phyloP scores from a whole-genome alignment of 495 filamentous ascomycete genomes.

The Usnea hakonensis region DNA sequence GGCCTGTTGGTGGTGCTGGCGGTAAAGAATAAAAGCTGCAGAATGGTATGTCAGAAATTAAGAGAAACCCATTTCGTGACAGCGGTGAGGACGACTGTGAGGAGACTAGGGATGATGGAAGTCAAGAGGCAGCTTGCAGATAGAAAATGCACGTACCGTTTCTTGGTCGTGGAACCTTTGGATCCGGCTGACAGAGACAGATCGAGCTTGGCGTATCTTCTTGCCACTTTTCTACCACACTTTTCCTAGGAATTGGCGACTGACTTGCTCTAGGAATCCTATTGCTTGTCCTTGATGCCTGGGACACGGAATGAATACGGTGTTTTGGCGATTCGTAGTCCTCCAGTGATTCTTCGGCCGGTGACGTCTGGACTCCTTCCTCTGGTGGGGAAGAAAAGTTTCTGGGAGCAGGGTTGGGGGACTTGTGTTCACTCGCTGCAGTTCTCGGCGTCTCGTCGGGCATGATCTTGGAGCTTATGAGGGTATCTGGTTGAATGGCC shows the following conservation, averaged over 20 bases:
- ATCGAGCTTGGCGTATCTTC: slow-evolving; percentile 48
- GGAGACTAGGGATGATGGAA: not conserved
- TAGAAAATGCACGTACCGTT: slow-evolving; percentile 64
- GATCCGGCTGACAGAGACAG: slow-evolving; percentile 88
- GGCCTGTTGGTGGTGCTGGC: slow-evolving; percentile 80
- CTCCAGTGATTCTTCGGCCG: slow-evolving; percentile 13
- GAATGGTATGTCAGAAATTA: slow-evolving; percentile 21
- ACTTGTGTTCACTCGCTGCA: slow-evolving; percentile 12
- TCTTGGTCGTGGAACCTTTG: slow-evolving; percentile 86
- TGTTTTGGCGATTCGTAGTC: slow-evolving; percentile 16
- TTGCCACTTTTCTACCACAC: slow-evolving; percentile 13
- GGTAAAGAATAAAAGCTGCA: slow-evolving; percentile 94
- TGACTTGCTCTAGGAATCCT: slow-evolving; percentile 1
- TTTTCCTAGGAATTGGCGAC: slow-evolving; percentile 1
- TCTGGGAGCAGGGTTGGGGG: not conserved
- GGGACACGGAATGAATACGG: slow-evolving; percentile 10
- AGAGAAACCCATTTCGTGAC: slow-evolving; percentile 13
- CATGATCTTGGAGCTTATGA: slow-evolving; percentile 48
- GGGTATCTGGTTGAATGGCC: slow-evolving; percentile 31
- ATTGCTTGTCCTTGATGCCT: slow-evolving; percentile 5
- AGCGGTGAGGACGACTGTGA: not conserved
- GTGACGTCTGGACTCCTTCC: slow-evolving; percentile 4
- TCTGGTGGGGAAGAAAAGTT: slow-evolving; percentile 10
- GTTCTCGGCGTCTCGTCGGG: slow-evolving; percentile 31
- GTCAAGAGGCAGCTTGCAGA: not conserved